These are phyloP conservation scores for Polygonum aviculare DNA, from an alignment of 148 eudicot genomes.

Conservation along the genomic window DNA sequence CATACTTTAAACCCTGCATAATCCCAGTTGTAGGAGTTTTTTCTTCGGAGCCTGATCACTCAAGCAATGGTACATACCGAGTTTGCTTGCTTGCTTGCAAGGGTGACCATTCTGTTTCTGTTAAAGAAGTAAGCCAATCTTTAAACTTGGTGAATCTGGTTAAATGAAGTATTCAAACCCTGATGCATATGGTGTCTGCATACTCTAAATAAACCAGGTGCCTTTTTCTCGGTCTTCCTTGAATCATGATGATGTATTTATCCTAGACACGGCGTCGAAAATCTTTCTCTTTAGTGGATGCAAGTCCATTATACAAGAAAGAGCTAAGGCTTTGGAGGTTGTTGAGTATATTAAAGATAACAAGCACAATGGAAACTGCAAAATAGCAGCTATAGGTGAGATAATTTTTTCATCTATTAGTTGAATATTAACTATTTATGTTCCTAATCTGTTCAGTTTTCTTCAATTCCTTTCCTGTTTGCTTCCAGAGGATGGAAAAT, in stretches of 20 bases:
- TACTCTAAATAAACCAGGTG: slow-evolving; percentile 30
- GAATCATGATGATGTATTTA: slow-evolving; percentile 65
- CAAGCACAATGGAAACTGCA: slow-evolving; percentile 62
- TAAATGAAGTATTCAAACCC: neutral
- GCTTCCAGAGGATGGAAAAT: slow-evolving; percentile 66
- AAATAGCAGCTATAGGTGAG: slow-evolving; percentile 56
- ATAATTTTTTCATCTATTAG: neutral
- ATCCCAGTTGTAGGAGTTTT: slow-evolving; percentile 60
- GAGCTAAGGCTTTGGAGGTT: slow-evolving; percentile 82
- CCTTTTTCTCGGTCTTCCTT: slow-evolving; percentile 67
- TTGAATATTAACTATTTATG: neutral
- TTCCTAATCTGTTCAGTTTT: neutral
- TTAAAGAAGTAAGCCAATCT: slow-evolving; percentile 48
- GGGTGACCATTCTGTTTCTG: slow-evolving; percentile 63
- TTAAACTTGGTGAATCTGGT: neutral
- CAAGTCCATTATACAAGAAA: slow-evolving; percentile 62
- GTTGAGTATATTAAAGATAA: slow-evolving; percentile 74
- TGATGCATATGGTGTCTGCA: neutral
- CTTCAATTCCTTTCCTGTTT: neutral
- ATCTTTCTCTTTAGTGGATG: slow-evolving; percentile 70
- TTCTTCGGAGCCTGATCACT: slow-evolving; percentile 36
- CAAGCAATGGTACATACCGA: slow-evolving; percentile 35
- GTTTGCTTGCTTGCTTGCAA: slow-evolving; percentile 46
- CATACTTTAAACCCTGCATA: slow-evolving; percentile 76
- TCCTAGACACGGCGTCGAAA: slow-evolving; percentile 64